A percentile compares a stretch with the other conserved stretches of the same genome.
Evolutionary conservation across 441 rosid species (phyloP).

Genomic region (Gossypium gossypioides): DNA sequence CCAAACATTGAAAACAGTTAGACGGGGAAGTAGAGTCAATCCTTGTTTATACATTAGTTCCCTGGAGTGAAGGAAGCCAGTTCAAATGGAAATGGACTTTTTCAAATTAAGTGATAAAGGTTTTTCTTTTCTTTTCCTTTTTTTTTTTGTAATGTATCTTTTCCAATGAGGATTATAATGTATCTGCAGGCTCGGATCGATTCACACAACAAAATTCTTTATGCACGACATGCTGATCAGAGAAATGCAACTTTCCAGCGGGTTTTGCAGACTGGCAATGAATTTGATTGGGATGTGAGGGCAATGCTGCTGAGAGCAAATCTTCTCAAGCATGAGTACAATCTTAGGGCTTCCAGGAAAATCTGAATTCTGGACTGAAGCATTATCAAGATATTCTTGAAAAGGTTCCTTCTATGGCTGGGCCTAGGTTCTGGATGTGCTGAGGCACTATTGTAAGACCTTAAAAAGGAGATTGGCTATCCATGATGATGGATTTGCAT

Average conservation of each 20-base stretch:
- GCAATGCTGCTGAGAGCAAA: conserved; percentile 81
- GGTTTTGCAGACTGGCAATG: conserved; percentile 83
- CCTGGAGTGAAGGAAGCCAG: neutral
- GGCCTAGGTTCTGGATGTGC: neutral
- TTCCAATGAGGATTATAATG: neutral
- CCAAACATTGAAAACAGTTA: neutral
- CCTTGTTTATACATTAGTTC: neutral
- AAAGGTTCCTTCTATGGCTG: conserved; percentile 4
- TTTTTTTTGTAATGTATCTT: neutral
- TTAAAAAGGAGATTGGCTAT: conserved; percentile 7
- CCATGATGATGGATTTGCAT: conserved; percentile 12
- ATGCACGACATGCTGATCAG: conserved; percentile 95
- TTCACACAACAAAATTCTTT: conserved; percentile 88
- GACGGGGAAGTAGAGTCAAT: neutral
- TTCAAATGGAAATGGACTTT: neutral
- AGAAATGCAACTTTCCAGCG: conserved; percentile 93
- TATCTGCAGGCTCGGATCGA: conserved; percentile 90
- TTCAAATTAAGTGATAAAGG: neutral
- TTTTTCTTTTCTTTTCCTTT: neutral
- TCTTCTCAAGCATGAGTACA: conserved; percentile 75
- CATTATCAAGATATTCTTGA: conserved; percentile 9
- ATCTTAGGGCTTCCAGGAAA: conserved; percentile 53
- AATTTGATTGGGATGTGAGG: conserved; percentile 79
- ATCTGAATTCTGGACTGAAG: conserved; percentile 24
- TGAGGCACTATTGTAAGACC: neutral